Evolutionary conservation across 352 stramenopile genomes (phyloP), one percentile per base, ranked within the genome.

Genomic region (Phytophthora podocarpi): DNA sequence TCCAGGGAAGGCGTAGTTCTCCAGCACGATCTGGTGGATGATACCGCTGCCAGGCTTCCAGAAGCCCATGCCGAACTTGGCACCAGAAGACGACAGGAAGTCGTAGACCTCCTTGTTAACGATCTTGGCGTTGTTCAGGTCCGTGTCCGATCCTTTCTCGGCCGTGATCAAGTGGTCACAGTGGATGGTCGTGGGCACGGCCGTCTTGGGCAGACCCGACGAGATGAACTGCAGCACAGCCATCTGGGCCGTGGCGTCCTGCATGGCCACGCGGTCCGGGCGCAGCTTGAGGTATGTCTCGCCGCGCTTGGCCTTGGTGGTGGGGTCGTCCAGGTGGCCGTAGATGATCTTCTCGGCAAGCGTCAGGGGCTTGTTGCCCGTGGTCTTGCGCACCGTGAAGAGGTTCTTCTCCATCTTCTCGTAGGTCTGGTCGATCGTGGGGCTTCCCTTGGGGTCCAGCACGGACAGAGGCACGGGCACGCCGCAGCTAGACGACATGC

Each of bases 281-380:
- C 89, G 83, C 42, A 98, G 79, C 85, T 97, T 97, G 30, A 97
- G 74, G 78, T 97, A 98, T 23, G 92, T 97, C 76, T 97, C 82
- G 24, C 92, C 92, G 35, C 90, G 85, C 45, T 93, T 88, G 10
- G 90, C 78, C 42, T 87, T 73, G 46, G 86, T 84, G 59, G 89
- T 84, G 55, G 89, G 63, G 65, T 97, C 82, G 64, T 97, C 89
- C 76, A 98, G 80, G 83, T 98, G 92, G 43, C 89, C 89, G 80
- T 97, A 98, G 67, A 98, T 93, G 67, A 98, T 98, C 85, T 98
- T 98, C 69, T 98, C 92, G 37, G 90, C 84, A 39, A 97, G 86
- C 60, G 92, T 98, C 51, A 98, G 62, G 28, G 92, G 92, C 59
- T 90, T 90, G 76, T 95, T 92, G 71, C 85, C 84, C 58, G 81